Evolutionary conservation across 176 grass and related monocot genomes (phyloP).

Genomic region (Alloteropsis semialata): DNA sequence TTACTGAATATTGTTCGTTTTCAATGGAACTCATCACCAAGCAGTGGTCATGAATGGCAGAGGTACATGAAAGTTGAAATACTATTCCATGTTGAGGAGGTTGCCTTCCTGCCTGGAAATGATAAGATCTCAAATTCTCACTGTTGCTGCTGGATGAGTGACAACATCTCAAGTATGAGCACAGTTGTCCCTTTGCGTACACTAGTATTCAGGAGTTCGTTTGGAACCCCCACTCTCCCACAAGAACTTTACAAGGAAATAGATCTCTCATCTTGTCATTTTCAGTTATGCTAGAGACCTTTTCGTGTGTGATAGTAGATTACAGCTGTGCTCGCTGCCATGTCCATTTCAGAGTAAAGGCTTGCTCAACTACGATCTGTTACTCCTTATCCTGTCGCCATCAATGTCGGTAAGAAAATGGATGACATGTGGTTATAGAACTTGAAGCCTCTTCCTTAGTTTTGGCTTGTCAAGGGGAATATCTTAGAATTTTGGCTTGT

Average conservation of each 20-base stretch:
- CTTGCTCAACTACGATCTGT: background rate
- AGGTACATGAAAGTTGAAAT: background rate
- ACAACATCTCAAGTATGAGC: background rate
- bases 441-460: background rate
- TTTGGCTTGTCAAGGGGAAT: background rate
- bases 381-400: background rate
- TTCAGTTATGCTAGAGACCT: background rate
- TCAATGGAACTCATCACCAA: background rate
- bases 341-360: conserved; percentile 9
- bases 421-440: background rate
- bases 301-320: background rate
- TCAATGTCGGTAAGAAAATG: background rate
- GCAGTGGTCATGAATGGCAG: background rate
- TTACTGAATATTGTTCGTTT: background rate
- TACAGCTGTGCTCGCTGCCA: conserved; percentile 17
- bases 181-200: background rate
- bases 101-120: background rate
- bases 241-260: background rate
- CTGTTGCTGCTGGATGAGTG: background rate
- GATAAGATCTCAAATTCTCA: background rate
- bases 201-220: background rate
- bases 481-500: background rate
- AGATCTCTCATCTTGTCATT: conserved; percentile 8
- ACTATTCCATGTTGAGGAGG: background rate
- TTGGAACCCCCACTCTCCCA: background rate